Conservation (phyloP, 345 rosid species). For the Salix purpurea region DNA sequence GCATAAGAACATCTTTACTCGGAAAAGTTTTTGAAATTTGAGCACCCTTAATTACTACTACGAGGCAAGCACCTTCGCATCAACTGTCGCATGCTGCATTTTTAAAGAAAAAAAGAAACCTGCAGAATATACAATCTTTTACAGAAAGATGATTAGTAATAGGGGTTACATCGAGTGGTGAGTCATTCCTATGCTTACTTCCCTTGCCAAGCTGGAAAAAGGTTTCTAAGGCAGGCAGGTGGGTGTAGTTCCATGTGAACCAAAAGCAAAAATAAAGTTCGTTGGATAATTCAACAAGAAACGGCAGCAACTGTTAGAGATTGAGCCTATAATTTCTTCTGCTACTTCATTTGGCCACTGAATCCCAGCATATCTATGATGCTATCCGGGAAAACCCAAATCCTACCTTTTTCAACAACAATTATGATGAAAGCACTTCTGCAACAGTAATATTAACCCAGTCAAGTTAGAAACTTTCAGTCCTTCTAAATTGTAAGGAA, state of each 20-base stretch:
- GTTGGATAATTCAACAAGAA: background rate
- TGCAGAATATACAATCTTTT: background rate
- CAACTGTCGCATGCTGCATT: too few relatives aligned
- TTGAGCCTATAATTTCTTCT: background rate
- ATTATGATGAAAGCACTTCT: background rate
- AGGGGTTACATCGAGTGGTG: too few relatives aligned
- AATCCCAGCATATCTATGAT: background rate
- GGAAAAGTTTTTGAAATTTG: too few relatives aligned
- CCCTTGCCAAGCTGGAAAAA: conserved; percentile 2
- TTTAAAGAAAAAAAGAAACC: background rate
- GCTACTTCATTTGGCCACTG: background rate
- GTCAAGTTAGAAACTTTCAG: background rate
- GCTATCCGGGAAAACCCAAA: background rate
- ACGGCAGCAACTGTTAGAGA: background rate
- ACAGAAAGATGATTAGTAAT: background rate
- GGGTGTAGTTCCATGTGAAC: background rate
- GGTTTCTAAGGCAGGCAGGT: background rate
- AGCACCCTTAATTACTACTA: too few relatives aligned
- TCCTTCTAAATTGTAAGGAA: background rate
- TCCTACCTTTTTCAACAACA: background rate
- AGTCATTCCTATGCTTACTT: background rate
- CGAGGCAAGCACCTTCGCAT: too few relatives aligned
- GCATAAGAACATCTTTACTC: background rate
- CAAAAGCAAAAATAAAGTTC: background rate
- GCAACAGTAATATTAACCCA: background rate